phyloP scores from a whole-genome alignment of 805 yeast species.

The Tetrapisispora nanseiensis region DNA sequence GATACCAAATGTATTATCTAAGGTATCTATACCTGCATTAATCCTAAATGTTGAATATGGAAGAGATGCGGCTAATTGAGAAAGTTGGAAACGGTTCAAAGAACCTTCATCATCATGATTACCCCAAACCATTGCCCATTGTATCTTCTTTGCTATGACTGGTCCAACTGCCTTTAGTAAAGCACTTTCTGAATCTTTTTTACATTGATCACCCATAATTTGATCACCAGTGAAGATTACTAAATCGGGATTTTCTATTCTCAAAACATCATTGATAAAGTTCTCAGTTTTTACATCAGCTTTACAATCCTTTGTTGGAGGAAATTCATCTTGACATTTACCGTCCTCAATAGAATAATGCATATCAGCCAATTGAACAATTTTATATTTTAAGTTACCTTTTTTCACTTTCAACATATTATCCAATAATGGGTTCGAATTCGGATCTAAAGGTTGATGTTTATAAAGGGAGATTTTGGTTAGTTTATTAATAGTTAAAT shows the following conservation, averaged over 20 bases:
- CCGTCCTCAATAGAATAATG: constrained; percentile 86
- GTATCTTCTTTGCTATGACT: constrained; percentile 55
- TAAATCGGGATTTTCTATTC: constrained; percentile 70
- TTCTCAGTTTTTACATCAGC: constrained; percentile 68
- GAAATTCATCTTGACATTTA: constrained; percentile 63
- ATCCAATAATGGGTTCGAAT: neutral
- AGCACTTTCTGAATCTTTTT: constrained; percentile 77
- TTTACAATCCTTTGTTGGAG: constrained; percentile 46
- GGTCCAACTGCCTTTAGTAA: constrained; percentile 69
- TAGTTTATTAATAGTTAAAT: neutral
- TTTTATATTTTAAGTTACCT: constrained; percentile 43
- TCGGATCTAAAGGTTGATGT: neutral
- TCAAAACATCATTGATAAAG: constrained; percentile 56
- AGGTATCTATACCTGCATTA: constrained; percentile 46
- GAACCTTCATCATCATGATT: constrained; percentile 92
- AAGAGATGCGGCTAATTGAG: constrained; percentile 43
- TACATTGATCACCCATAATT: constrained; percentile 59
- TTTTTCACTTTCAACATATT: neutral
- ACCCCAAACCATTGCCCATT: constrained; percentile 81
- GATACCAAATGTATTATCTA: constrained; percentile 49
- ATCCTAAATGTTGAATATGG: constrained; percentile 58
- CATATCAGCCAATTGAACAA: constrained; percentile 83
- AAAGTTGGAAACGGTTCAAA: constrained; percentile 47
- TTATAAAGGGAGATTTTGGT: constrained; percentile 1
- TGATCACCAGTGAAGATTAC: constrained; percentile 90